A percentile compares a stretch with the other conserved stretches of the same genome.
phyloP scores from a whole-genome alignment of 148 eudicot species.

The Chenopodium formosanum region DNA sequence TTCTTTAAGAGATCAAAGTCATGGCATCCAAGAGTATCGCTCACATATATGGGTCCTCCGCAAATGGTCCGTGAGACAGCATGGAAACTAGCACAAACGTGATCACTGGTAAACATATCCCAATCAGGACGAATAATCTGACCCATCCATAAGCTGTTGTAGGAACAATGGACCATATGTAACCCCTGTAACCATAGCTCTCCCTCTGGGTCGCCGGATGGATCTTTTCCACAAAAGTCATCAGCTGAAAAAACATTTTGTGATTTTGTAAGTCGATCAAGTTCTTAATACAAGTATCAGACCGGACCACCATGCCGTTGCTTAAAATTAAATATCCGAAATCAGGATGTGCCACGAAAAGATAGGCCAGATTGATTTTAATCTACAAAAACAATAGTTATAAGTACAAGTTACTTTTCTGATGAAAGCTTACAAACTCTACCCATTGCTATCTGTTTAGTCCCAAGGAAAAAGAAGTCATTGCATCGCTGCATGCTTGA shows the following conservation, averaged over 20 bases:
- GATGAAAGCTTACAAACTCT: slow-evolving; percentile 46
- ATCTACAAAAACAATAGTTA: too few relatives aligned
- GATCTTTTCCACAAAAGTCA: slow-evolving; percentile 59
- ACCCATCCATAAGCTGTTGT: slow-evolving; percentile 70
- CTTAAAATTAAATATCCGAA: too few relatives aligned
- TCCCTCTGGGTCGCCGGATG: slow-evolving; percentile 55
- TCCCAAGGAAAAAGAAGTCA: slow-evolving; percentile 67
- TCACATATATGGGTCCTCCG: slow-evolving; percentile 58
- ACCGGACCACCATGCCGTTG: too few relatives aligned
- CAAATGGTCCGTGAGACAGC: slow-evolving; percentile 62
- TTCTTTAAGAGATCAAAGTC: slow-evolving; percentile 49
- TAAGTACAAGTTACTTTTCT: too few relatives aligned
- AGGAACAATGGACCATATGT: slow-evolving; percentile 68
- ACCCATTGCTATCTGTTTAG: slow-evolving; percentile 53
- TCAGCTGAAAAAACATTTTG: slow-evolving; percentile 27
- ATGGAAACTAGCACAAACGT: slow-evolving; percentile 51
- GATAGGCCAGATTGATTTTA: background rate
- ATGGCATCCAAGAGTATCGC: slow-evolving; percentile 57
- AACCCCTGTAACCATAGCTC: slow-evolving; percentile 65
- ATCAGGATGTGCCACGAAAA: too few relatives aligned
- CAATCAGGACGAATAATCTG: slow-evolving; percentile 63
- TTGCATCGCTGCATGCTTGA: slow-evolving; percentile 69
- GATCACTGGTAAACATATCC: slow-evolving; percentile 63
- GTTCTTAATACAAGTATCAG: background rate
- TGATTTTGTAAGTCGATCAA: background rate